Evolutionary conservation across 495 filamentous ascomycete genomes (phyloP).

Genomic region (Aspergillus incahuasiensis): DNA sequence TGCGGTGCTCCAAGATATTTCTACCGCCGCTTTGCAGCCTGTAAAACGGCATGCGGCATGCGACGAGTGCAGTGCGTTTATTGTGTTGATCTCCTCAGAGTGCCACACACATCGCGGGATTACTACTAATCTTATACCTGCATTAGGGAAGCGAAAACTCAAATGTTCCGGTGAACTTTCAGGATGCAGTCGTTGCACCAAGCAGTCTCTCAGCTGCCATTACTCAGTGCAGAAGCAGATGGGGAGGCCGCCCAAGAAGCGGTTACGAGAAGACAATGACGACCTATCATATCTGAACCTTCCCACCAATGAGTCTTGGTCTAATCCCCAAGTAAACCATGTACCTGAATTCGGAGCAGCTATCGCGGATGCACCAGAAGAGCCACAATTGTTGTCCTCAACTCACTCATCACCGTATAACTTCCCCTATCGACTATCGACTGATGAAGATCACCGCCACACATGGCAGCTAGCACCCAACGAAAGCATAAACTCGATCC

Average conservation of each 20-base stretch:
- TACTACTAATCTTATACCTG: neutral
- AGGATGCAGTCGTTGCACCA: conserved; percentile 40
- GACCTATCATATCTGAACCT: conserved; percentile 13
- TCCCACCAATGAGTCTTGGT: conserved; percentile 22
- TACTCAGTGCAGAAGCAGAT: conserved; percentile 47
- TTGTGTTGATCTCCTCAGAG: too few species aligned
- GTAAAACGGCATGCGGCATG: conserved; percentile 40
- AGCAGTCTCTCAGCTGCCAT: conserved; percentile 38
- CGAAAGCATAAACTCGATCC: conserved; percentile 25
- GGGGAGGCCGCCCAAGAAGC: conserved; percentile 46
- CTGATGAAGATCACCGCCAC: conserved; percentile 27
- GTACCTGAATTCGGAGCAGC: conserved; percentile 13
- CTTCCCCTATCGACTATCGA: conserved; percentile 19
- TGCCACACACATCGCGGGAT: neutral
- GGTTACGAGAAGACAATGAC: conserved; percentile 32
- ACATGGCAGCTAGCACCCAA: conserved; percentile 25
- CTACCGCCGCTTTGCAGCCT: conserved; percentile 7
- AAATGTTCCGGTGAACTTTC: conserved; percentile 45
- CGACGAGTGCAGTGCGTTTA: conserved; percentile 40
- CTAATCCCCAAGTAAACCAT: conserved; percentile 18
- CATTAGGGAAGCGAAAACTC: conserved; percentile 41
- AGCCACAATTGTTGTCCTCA: conserved; percentile 25
- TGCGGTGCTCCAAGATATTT: conserved; percentile 4
- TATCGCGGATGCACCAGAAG: conserved; percentile 10
- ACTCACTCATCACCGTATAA: conserved; percentile 22